These are phyloP conservation scores for Eutypella sp. DNA, from an alignment of 2,329 filamentous ascomycete species.

Conservation along the genomic window DNA sequence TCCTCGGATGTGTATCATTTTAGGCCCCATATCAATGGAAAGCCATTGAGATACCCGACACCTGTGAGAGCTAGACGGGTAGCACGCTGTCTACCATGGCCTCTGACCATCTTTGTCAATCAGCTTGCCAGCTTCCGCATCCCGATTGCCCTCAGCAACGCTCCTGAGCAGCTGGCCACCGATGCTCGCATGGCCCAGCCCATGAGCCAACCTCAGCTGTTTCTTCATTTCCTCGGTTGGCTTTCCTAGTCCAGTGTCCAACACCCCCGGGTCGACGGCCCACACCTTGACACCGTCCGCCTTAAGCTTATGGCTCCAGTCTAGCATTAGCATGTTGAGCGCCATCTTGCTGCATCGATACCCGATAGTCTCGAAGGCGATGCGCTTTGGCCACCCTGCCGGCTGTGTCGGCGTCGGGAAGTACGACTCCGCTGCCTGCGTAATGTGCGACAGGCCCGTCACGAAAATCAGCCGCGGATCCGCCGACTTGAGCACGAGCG, in stretches of 20 bases:
- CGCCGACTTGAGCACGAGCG: conserved; percentile 39
- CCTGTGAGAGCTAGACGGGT: no score
- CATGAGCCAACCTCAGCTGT: no score
- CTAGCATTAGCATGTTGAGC: conserved; percentile 44
- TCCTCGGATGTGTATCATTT: no score
- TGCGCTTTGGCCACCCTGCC: conserved; percentile 37
- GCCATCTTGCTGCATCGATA: conserved; percentile 39
- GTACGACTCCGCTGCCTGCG: conserved; percentile 22
- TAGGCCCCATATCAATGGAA: no score
- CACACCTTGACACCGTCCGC: conserved; percentile 48
- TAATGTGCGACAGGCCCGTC: conserved; percentile 38
- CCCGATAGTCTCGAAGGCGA: conserved; percentile 10
- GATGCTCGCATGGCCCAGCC: no score
- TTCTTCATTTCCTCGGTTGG: no score
- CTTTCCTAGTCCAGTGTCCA: neutral
- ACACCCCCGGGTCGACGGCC: conserved; percentile 38
- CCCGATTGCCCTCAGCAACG: no score
- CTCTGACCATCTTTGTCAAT: no score
- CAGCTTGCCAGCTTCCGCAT: no score
- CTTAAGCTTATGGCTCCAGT: conserved; percentile 36
- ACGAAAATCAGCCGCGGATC: conserved; percentile 46
- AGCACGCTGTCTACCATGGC: no score
- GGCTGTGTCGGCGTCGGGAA: conserved; percentile 19
- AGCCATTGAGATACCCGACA: no score
- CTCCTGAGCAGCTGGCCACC: no score